These are phyloP conservation scores for Cytidiella melzeri DNA, from an alignment of 768 basidiomycete species.

Conservation along the genomic window DNA sequence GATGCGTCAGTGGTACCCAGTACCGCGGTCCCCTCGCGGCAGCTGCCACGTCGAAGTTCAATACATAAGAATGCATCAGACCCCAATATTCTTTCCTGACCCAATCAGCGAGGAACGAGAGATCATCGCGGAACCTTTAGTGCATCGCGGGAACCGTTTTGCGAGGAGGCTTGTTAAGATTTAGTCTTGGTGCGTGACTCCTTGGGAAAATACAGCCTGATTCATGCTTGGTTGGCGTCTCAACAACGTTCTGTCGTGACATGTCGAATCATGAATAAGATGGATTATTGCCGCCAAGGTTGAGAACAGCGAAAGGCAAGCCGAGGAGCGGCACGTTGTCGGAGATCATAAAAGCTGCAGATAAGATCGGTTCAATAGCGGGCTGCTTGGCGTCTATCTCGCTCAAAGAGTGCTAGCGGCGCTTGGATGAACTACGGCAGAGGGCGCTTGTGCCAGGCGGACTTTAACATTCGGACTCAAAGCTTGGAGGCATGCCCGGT, in stretches of 20 bases:
- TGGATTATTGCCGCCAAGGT: background rate
- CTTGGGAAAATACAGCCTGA: background rate
- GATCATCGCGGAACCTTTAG: constrained; percentile 14
- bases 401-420: background rate
- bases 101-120: background rate
- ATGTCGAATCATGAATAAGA: background rate
- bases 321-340: background rate
- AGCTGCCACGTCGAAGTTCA: background rate
- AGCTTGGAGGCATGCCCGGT: constrained; percentile 4
- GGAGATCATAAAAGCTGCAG: background rate
- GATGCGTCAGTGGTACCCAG: background rate
- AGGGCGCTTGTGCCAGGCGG: constrained; percentile 5
- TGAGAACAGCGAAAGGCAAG: background rate
- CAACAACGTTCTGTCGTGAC: background rate
- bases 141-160: constrained; percentile 16
- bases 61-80: background rate
- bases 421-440: background rate
- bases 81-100: background rate
- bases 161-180: background rate
- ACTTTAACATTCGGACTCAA: constrained; percentile 12
- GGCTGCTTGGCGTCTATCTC: background rate
- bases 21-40: constrained; percentile 9
- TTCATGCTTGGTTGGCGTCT: background rate
- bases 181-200: background rate
- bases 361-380: background rate